phyloP scores from a whole-genome alignment of 169 alveolate species.

The Eimeria zaria region DNA sequence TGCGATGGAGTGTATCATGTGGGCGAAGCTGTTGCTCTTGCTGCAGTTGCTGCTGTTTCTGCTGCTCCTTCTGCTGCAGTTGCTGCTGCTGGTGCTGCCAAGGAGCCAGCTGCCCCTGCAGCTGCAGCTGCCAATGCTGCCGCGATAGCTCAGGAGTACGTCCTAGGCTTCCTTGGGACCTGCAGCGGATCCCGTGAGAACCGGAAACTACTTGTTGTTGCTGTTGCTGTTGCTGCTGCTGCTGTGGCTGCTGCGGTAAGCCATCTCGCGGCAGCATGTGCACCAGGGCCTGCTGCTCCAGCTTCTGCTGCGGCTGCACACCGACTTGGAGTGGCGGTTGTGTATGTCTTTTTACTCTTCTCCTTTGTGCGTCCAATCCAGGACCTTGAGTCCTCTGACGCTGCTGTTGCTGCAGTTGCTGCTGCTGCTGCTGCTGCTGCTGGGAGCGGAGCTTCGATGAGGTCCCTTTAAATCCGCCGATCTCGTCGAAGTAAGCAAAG shows the following conservation, averaged over 20 bases:
- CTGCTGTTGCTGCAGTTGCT: conserved; percentile 37
- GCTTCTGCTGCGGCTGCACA: not conserved
- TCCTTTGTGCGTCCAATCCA: conserved; percentile 13
- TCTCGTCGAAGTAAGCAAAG: not conserved
- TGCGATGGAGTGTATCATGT: not conserved
- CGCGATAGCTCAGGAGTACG: conserved; percentile 44
- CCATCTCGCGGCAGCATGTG: not conserved
- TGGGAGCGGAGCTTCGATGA: not conserved
- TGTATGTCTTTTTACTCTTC: conserved; percentile 39
- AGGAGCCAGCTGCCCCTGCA: conserved; percentile 35
- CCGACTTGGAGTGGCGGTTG: conserved; percentile 28
- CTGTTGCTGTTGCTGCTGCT: not conserved
- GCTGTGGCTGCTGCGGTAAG: not conserved
- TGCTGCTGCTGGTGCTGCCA: conserved; percentile 19
- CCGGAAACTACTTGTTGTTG: not conserved
- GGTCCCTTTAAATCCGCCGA: not conserved
- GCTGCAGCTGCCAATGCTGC: conserved; percentile 65
- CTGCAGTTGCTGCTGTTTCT: conserved; percentile 3
- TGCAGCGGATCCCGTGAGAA: conserved; percentile 2
- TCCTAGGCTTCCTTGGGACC: conserved; percentile 7
- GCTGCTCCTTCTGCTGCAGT: not conserved
- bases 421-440: conserved; percentile 33
- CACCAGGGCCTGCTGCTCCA: conserved; percentile 5
- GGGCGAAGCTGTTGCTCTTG: conserved; percentile 6
- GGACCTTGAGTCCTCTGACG: conserved; percentile 34